Evolutionary conservation across 306 rosid species (phyloP).

Genomic region (Sesbania bispinosa): DNA sequence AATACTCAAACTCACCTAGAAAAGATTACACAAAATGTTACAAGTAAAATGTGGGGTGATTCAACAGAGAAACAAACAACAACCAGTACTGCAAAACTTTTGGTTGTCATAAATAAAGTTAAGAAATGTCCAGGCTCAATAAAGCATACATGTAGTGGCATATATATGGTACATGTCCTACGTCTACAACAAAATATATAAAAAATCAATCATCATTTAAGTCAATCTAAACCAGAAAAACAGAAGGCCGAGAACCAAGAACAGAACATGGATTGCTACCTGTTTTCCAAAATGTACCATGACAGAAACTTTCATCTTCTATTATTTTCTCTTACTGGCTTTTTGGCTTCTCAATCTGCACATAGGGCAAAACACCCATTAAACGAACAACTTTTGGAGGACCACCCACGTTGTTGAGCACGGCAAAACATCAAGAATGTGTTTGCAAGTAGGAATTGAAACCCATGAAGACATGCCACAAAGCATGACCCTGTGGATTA

Average conservation of each 20-base stretch:
- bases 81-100: conserved; percentile 27
- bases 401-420: conserved; percentile 76
- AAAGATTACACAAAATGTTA: conserved; percentile 18
- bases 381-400: conserved; percentile 54
- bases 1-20: conserved; percentile 12
- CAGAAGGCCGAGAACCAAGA: conserved; percentile 1
- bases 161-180: conserved; percentile 50
- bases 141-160: conserved; percentile 26
- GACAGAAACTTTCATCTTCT: conserved; percentile 23
- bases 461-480: conserved; percentile 86
- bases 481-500: conserved; percentile 86
- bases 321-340: conserved; percentile 42
- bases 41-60: conserved; percentile 11
- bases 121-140: conserved; percentile 13
- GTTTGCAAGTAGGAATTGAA: conserved; percentile 69
- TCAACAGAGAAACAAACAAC: conserved; percentile 18
- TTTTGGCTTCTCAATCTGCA: conserved; percentile 77
- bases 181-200: conserved; percentile 34
- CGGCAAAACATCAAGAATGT: conserved; percentile 92
- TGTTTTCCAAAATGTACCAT: conserved; percentile 24
- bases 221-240: conserved; percentile 31
- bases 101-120: conserved; percentile 20
- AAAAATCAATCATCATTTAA: conserved; percentile 16
- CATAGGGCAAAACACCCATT: conserved; percentile 70
- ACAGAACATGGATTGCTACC: conserved; percentile 7